Evolutionary conservation across 108 stramenopile species (phyloP).

Genomic region (Skeletonema marinoi): DNA sequence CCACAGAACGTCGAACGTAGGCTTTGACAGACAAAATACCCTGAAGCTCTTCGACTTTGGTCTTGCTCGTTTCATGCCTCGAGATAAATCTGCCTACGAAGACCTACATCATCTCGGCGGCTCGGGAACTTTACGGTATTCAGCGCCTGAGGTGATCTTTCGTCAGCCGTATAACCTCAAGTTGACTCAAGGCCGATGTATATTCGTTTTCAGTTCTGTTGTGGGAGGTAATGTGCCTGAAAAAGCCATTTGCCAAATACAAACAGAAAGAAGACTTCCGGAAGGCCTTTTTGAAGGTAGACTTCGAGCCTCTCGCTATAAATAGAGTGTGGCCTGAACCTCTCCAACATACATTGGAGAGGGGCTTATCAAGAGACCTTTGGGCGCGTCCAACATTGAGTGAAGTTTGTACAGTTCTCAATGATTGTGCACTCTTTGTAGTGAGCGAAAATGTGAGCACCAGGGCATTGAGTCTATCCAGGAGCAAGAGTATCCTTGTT

Average conservation of each 20-base stretch:
- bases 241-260: neutral
- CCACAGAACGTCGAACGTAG: neutral
- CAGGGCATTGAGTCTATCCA: no score
- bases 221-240: neutral
- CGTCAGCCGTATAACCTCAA: slow-evolving; percentile 74
- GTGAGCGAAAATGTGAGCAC: no score
- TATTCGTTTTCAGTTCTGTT: neutral
- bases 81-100: slow-evolving; percentile 53
- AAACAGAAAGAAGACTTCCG: neutral
- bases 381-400: no score
- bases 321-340: no score
- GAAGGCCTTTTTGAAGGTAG: neutral
- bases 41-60: no score
- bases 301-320: no score
- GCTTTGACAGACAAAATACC: no score
- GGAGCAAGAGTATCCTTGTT: no score
- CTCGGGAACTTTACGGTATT: slow-evolving; percentile 67
- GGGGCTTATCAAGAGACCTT: no score
- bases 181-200: slow-evolving; percentile 10
- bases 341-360: no score
- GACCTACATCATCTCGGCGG: slow-evolving; percentile 75
- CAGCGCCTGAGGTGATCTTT: slow-evolving; percentile 2
- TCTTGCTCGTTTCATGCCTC: slow-evolving; percentile 11
- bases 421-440: no score
- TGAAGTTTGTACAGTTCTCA: no score